Evolutionary conservation across 331 rosid species (phyloP).

Genomic region (Prunus yedoensis): DNA sequence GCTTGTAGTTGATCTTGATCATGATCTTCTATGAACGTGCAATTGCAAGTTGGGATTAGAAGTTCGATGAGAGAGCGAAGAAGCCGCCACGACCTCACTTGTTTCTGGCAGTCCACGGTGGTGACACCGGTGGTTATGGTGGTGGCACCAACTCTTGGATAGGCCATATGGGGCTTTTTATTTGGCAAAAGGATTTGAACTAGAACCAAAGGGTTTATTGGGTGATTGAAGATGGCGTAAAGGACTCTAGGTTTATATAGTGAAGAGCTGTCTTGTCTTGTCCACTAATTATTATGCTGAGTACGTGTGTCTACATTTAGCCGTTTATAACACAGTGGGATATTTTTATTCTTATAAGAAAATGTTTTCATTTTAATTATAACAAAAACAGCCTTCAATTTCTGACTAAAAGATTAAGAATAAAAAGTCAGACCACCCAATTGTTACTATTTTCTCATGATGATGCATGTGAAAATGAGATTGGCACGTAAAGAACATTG

Average conservation of each 20-base stretch:
- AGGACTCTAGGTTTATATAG: conserved; percentile 21
- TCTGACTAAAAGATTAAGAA: not conserved
- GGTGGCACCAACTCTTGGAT: conserved; percentile 32
- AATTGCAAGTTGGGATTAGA: conserved; percentile 72
- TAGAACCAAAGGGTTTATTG: conserved; percentile 12
- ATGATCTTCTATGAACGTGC: conserved; percentile 34
- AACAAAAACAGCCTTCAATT: not conserved
- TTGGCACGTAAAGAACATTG: not conserved
- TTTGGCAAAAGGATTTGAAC: not conserved
- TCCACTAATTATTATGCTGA: not conserved
- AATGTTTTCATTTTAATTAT: not conserved
- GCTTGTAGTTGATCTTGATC: conserved; percentile 2
- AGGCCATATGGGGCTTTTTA: conserved; percentile 24
- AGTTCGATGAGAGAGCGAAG: conserved; percentile 72
- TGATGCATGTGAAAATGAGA: conserved; percentile 7
- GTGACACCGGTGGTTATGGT: conserved; percentile 42
- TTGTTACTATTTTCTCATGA: not conserved
- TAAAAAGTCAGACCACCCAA: not conserved
- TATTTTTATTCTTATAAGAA: not conserved
- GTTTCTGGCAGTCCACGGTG: conserved; percentile 88
- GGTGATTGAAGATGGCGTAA: not conserved
- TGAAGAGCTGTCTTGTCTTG: not conserved
- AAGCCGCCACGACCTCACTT: conserved; percentile 87
- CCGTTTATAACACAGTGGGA: not conserved
- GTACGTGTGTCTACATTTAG: not conserved